Conservation (phyloP, 2,329 filamentous ascomycete genomes). For the Ascocoryne sarcoides region DNA sequence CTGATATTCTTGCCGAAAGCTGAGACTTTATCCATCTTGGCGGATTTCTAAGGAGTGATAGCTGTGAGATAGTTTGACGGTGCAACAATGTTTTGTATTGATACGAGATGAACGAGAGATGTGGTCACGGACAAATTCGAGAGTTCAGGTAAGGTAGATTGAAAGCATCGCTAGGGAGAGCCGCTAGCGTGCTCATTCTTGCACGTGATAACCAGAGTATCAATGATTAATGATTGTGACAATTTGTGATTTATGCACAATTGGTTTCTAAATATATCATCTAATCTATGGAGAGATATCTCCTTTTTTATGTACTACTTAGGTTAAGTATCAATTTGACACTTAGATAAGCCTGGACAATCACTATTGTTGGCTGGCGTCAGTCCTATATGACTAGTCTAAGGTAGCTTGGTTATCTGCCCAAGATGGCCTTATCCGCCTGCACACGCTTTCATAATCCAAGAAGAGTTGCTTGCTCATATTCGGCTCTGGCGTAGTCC, state of each 20-base stretch:
- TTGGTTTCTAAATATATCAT: no score
- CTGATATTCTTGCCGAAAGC: constrained; percentile 64
- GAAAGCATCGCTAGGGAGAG: constrained; percentile 1
- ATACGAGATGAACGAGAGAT: constrained; percentile 2
- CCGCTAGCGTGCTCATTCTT: background rate
- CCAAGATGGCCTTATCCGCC: constrained; percentile 55
- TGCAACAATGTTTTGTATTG: constrained; percentile 6
- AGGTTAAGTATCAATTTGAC: no score
- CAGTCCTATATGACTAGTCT: no score
- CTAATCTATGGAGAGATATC: no score
- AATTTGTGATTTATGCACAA: no score
- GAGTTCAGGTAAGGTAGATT: constrained; percentile 1
- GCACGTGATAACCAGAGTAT: constrained; percentile 5
- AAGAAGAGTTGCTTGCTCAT: constrained; percentile 45
- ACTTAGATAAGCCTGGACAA: no score
- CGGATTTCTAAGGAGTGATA: constrained; percentile 4
- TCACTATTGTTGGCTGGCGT: no score
- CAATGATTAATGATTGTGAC: no score
- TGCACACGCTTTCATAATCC: constrained; percentile 71
- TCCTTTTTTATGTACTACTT: no score
- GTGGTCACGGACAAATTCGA: background rate
- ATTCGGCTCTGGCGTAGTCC: constrained; percentile 64
- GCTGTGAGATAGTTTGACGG: constrained; percentile 1
- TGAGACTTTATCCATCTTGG: constrained; percentile 58
- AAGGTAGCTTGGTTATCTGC: no score